These are phyloP conservation scores for Rhizoctonia solani DNA, from an alignment of 1,284 basidiomycete species.

Conservation along the genomic window DNA sequence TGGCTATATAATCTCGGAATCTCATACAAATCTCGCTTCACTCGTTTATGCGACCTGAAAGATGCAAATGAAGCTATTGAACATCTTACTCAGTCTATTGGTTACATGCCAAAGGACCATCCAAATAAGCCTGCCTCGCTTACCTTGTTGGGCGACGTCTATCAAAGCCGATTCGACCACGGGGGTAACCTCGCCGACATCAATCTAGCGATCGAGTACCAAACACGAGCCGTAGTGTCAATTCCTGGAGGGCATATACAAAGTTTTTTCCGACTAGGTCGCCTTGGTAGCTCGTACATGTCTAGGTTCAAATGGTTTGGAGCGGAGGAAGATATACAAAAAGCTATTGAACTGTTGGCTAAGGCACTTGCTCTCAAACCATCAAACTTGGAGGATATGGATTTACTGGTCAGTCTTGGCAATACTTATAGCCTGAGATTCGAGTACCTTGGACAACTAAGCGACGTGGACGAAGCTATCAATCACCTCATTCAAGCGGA, in stretches of 20 bases:
- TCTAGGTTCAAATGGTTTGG: conserved; percentile 5
- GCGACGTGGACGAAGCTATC: background rate
- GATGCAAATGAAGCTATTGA: conserved; percentile 4
- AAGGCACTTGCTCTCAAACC: background rate
- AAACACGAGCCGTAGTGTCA: background rate
- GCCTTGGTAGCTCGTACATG: background rate
- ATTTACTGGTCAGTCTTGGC: background rate
- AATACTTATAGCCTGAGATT: background rate
- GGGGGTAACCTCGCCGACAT: background rate
- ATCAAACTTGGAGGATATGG: background rate
- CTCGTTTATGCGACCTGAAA: background rate
- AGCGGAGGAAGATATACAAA: background rate
- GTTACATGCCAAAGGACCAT: background rate
- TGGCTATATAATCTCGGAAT: background rate
- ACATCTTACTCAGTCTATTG: background rate
- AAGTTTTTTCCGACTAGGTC: background rate
- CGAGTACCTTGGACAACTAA: background rate
- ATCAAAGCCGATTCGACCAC: background rate
- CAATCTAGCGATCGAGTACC: background rate
- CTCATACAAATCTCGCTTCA: background rate
- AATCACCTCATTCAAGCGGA: background rate
- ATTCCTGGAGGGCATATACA: background rate
- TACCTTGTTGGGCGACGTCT: background rate
- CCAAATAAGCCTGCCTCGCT: background rate
- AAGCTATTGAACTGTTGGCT: background rate